These are phyloP conservation scores for Pezicula neosporulosa DNA, from an alignment of 2,329 filamentous ascomycete genomes.

Conservation along the genomic window DNA sequence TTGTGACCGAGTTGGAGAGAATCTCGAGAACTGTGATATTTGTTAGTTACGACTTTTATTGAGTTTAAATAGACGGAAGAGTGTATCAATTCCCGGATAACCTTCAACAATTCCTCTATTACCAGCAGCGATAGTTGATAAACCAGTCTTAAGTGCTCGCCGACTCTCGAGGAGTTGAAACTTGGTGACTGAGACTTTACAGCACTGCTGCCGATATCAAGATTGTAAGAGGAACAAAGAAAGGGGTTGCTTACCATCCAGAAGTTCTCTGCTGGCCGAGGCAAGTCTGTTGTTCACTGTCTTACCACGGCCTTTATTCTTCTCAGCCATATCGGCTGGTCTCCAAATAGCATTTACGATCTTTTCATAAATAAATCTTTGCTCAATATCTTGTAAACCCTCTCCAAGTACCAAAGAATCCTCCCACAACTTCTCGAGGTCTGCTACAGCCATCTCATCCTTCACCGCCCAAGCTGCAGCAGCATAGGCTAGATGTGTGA, in stretches of 20 bases:
- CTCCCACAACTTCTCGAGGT: slow-evolving; percentile 17
- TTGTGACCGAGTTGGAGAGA: background rate
- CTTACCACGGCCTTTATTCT: background rate
- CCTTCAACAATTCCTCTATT: too few species aligned
- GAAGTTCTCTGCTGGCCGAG: slow-evolving; percentile 14
- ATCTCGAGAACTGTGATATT: background rate
- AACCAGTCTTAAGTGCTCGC: too few species aligned
- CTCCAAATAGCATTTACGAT: slow-evolving; percentile 21
- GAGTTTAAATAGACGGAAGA: background rate
- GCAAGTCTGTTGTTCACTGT: slow-evolving; percentile 7
- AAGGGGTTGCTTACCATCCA: slow-evolving; percentile 15
- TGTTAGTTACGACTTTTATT: background rate
- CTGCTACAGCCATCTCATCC: slow-evolving; percentile 13
- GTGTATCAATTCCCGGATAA: slow-evolving; percentile 2
- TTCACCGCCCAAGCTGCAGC: slow-evolving; percentile 16
- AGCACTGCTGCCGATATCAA: too few species aligned
- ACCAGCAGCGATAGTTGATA: too few species aligned
- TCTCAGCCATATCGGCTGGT: slow-evolving; percentile 9
- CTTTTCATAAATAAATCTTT: slow-evolving; percentile 13
- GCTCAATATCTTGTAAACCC: slow-evolving; percentile 13
- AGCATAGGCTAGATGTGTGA: slow-evolving; percentile 23
- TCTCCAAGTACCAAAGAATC: slow-evolving; percentile 16
- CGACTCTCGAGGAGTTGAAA: too few species aligned
- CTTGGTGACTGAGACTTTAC: too few species aligned
- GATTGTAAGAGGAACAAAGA: too few species aligned